These are phyloP conservation scores for Pueraria montana DNA, from an alignment of 306 rosid genomes.

Conservation along the genomic window DNA sequence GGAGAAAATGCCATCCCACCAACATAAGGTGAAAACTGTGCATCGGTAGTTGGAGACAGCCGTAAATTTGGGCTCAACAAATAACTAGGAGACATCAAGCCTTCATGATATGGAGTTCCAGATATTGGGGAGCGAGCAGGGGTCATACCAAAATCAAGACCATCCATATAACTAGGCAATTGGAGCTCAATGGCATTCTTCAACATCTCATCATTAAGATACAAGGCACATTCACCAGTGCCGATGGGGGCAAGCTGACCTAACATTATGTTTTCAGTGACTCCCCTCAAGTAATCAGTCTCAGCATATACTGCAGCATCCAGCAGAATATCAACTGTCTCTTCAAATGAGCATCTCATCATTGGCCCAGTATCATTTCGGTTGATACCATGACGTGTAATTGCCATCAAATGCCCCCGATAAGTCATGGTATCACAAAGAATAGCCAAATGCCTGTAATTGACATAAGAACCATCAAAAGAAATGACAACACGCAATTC, in stretches of 20 bases:
- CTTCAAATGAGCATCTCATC: slow-evolving; percentile 99
- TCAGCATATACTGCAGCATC: slow-evolving; percentile 98
- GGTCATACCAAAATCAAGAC: slow-evolving; percentile 97
- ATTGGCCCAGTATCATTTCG: slow-evolving; percentile 97
- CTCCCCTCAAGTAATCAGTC: slow-evolving; percentile 89
- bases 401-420: slow-evolving; percentile 99
- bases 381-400: slow-evolving; percentile 97
- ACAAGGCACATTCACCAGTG: slow-evolving; percentile 88
- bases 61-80: slow-evolving; percentile 92
- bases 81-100: slow-evolving; percentile 97
- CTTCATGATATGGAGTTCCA: slow-evolving; percentile 95
- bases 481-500: slow-evolving; percentile 97
- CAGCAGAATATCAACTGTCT: slow-evolving; percentile 96
- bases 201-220: slow-evolving; percentile 94
- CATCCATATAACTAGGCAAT: slow-evolving; percentile 96
- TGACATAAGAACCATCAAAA: slow-evolving; percentile 97
- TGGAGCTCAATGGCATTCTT: slow-evolving; percentile 98
- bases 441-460: slow-evolving; percentile 94
- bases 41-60: slow-evolving; percentile 86
- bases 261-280: slow-evolving; percentile 94
- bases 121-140: slow-evolving; percentile 93
- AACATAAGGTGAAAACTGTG: slow-evolving; percentile 97
- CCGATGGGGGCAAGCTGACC: slow-evolving; percentile 99
- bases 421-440: slow-evolving; percentile 99
- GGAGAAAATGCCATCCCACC: slow-evolving; percentile 99